Evolutionary conservation across 2,329 filamentous ascomycete genomes (phyloP), one percentile per base, ranked within the genome.

Genomic region (Colletotrichum trifolii): DNA sequence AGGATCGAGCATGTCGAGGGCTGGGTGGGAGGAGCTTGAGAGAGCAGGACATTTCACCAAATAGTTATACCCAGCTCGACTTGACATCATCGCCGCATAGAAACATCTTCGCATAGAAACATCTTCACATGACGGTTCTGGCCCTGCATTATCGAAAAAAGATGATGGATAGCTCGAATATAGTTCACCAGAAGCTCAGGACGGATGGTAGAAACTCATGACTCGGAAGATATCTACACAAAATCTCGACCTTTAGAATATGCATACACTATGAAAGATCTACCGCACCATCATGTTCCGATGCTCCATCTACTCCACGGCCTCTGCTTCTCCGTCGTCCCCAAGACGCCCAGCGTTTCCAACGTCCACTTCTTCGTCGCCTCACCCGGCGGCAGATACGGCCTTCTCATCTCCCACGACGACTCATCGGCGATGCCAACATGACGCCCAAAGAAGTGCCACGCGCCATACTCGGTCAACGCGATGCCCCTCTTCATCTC

Each of bases 401-500:
- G 82, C 59, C 76, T 77, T 11, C 81, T 72, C 68, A 82, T 82
- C 40, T 74, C 71, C 69, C 81, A 83, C 2, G 73, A 67, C 0
- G 67, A 73, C 68, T 77, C 73, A 12, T 75, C 69, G 13, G 68
- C 64, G 1, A 82, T n/a, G 0, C 80, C 81, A 5, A 81, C 68
- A 1, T 70, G 68, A 9, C 70, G 73, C 0, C 81, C 82, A 0
- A 81, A 67, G 66, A 79, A 82, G 64, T 78, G 72, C 70, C 78
- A 80, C 0, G 79, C 77, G 6, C 78, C 82, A 57, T 78, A 84
- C 68, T 84, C 84, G 0, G 82, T 84, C 8, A 76, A 71, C 0
- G 79, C 76, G 33, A 84, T 77, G 0, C 79, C 77, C 71, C n/a
- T n/a, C n/a, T 91, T 90, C 72, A 83, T 87, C 66, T 84, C 85